These are phyloP conservation scores for Fomitopsis pinicola DNA, from an alignment of 1,284 basidiomycete species.

Conservation along the genomic window DNA sequence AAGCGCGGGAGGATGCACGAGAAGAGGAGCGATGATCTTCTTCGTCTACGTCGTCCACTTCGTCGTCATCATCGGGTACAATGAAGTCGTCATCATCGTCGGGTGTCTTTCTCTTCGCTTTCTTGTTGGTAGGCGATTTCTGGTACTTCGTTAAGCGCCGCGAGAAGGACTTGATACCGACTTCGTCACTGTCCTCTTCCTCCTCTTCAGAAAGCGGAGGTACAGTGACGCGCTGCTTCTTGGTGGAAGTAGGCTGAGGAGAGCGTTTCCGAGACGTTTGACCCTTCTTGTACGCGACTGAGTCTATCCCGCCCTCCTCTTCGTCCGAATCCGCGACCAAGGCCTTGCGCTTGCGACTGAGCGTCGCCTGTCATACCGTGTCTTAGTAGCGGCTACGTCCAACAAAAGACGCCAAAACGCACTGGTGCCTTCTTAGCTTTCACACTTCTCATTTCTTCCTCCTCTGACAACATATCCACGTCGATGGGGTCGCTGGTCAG, in stretches of 20 bases:
- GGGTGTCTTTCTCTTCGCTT: conserved; percentile 30
- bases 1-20: conserved; percentile 36
- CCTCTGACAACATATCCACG: conserved; percentile 61
- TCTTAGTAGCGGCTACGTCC: background rate
- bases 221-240: conserved; percentile 50
- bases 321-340: conserved; percentile 66
- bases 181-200: conserved; percentile 41
- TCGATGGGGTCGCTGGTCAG: conserved; percentile 75
- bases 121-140: conserved; percentile 45
- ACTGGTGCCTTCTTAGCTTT: conserved; percentile 2
- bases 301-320: conserved; percentile 33
- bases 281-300: conserved; percentile 19
- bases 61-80: conserved; percentile 59
- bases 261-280: conserved; percentile 23
- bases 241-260: conserved; percentile 26
- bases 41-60: conserved; percentile 32
- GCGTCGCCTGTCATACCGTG: conserved; percentile 15
- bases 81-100: conserved; percentile 62
- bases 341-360: conserved; percentile 62
- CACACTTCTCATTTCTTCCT: conserved; percentile 35
- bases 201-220: conserved; percentile 37
- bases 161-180: conserved; percentile 43
- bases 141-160: conserved; percentile 60
- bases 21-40: conserved; percentile 27
- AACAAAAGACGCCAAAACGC: background rate